Percentiles rank a stretch among this genome's conserved stretches.
Evolutionary conservation across 305 asterid species (phyloP).

Genomic region (Solanum chacoense): DNA sequence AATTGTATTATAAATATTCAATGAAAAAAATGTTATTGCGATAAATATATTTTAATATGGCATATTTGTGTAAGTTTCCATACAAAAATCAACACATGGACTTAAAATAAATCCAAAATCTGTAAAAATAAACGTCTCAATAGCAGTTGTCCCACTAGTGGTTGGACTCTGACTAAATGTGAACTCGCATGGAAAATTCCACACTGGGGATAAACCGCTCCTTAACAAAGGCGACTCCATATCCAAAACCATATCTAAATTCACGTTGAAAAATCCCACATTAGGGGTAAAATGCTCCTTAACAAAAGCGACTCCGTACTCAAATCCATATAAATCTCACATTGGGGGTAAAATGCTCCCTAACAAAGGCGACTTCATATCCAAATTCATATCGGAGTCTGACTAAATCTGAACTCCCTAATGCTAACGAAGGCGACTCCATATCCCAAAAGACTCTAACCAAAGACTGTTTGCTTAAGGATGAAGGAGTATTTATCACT

Average conservation of each 20-base stretch:
- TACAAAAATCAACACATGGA: not conserved
- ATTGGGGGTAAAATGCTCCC: not conserved
- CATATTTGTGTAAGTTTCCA: not conserved
- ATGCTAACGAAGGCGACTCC: not conserved
- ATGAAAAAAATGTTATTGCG: not conserved
- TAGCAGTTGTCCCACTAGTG: not conserved
- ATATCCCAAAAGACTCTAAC: rapidly evolving
- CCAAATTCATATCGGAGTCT: not conserved
- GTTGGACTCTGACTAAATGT: too few species aligned
- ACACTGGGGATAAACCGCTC: rapidly evolving
- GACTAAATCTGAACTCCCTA: not conserved
- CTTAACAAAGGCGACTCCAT: rapidly evolving
- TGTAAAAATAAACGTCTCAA: not conserved
- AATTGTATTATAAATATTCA: not conserved
- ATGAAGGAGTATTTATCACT: too few species aligned
- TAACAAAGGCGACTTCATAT: not conserved
- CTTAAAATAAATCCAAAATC: not conserved
- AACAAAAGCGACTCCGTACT: rapidly evolving
- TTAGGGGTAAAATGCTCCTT: too few species aligned
- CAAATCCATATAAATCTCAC: not conserved
- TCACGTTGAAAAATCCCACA: too few species aligned
- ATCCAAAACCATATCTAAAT: too few species aligned
- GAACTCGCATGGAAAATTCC: rapidly evolving
- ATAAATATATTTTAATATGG: not conserved
- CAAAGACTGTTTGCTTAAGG: not conserved